Conservation (phyloP, 345 rosid species). For the Eucalyptus erythrocorys region DNA sequence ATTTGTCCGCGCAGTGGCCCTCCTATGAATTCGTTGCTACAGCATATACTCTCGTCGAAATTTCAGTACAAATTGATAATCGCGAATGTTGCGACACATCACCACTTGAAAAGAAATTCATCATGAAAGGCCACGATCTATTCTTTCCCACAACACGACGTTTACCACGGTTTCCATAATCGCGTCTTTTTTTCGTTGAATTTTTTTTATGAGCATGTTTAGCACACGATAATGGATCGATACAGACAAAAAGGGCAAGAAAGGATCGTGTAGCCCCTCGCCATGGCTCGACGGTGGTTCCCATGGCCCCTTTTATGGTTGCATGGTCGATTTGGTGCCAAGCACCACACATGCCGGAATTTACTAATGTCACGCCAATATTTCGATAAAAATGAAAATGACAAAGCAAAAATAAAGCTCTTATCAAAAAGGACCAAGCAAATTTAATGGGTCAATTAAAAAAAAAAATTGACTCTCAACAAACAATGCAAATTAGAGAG, state of each 20-base stretch:
- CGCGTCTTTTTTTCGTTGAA: not conserved
- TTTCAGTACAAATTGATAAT: not conserved
- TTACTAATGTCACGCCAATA: not conserved
- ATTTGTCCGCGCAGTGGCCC: not conserved
- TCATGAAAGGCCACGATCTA: not conserved
- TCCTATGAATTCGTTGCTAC: not conserved
- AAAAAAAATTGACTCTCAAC: not conserved
- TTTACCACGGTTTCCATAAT: not conserved
- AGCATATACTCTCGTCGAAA: not conserved
- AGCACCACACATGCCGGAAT: not conserved
- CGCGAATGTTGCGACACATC: not conserved
- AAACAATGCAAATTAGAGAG: not conserved
- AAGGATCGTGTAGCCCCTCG: not conserved
- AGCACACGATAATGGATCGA: not conserved
- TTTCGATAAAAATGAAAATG: not conserved
- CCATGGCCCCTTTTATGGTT: not conserved
- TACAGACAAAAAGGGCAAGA: not conserved
- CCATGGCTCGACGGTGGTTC: not conserved
- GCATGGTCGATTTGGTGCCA: not conserved
- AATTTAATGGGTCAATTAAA: not conserved
- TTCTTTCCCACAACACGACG: rapidly evolving
- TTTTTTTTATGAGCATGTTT: not conserved
- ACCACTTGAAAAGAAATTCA: not conserved
- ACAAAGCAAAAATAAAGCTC: not conserved
- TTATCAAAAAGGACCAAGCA: not conserved